These are phyloP conservation scores for Chlorophyllum brunneum DNA, from an alignment of 768 basidiomycete species.

Conservation along the genomic window DNA sequence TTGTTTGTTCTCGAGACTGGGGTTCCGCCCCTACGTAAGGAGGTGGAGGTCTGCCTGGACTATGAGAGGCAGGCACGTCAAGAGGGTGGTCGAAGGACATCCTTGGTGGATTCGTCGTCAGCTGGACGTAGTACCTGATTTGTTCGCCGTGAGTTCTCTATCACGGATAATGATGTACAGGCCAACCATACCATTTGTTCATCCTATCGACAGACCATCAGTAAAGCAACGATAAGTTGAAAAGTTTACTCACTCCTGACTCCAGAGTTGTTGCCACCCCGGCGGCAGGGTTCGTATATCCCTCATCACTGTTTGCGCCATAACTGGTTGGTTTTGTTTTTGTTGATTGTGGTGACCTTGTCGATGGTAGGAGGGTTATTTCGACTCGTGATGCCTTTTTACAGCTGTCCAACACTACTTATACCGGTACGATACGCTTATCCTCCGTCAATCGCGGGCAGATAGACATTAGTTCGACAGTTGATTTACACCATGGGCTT, in stretches of 20 bases:
- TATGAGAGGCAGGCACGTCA: slow-evolving; percentile 16
- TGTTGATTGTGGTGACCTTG: too few species aligned
- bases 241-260: not conserved
- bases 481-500: too few species aligned
- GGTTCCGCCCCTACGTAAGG: too few species aligned
- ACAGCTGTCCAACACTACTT: too few species aligned
- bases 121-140: slow-evolving; percentile 33
- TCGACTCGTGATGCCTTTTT: too few species aligned
- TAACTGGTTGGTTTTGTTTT: not conserved
- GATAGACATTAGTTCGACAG: too few species aligned
- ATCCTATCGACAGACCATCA: not conserved
- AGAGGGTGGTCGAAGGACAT: slow-evolving; percentile 32
- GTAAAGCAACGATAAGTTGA: not conserved
- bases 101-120: slow-evolving; percentile 25
- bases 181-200: slow-evolving; percentile 1
- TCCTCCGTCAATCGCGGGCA: too few species aligned
- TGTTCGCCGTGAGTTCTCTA: not conserved
- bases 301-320: not conserved
- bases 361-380: too few species aligned
- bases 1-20: slow-evolving; percentile 16
- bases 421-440: too few species aligned
- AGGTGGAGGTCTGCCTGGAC: slow-evolving; percentile 1
- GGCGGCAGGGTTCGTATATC: slow-evolving; percentile 2
- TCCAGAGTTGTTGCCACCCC: slow-evolving; percentile 7
- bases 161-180: not conserved